Base-by-base conservation (phyloP, 1,284 basidiomycete species). In the Tilletiopsis washingtonensis region DNA sequence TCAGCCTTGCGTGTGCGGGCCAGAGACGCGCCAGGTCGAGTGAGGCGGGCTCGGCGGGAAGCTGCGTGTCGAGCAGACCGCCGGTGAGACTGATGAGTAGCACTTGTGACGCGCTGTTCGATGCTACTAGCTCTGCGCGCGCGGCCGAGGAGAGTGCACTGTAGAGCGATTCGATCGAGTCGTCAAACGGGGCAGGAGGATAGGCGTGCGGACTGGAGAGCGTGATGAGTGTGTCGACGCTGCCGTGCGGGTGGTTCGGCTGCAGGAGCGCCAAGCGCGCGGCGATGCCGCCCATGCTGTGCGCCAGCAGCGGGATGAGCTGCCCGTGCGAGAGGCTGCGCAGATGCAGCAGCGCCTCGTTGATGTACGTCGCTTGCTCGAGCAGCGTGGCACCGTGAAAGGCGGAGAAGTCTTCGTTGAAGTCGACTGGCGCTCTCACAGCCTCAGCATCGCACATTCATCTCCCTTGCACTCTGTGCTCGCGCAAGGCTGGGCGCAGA, bases 271-370 rank as follows among this genome's bases (percentile, higher is more conserved):
- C 59, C 25, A 79, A 70, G 1, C 79, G 82, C 5, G 88, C 89
- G 5, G 93, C 89, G 39, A 96, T 77, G 2, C 94, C 94, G n/a
- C 94, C 94, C 94, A 99, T 99, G 12, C 91, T 97, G 71, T 98
- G 93, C 0, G 86, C 93, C 62, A 97, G 77, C 49, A 98, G 72
- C 27, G 86, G 81, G 42, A 51, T 40, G 17, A n/a, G 24, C 19
- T n/a, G 12, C n/a, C n/a, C 7, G 3, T 81, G 81, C 69, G 97
- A 97, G 24, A 82, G 76, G 0, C 82, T 82, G 26, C 90, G 80
- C 46, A 98, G 84, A 59, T 86, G 87, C 4, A 77, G 74, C 43
- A 96, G 81, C 5, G 85, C 84, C 40, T 81, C 77, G 24, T 81
- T 78, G 15, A 88, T 80, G 73, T 88, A 98, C 15, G 77, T 75